phyloP scores from a whole-genome alignment of 805 yeast species.

The Ogataea dorogensis region DNA sequence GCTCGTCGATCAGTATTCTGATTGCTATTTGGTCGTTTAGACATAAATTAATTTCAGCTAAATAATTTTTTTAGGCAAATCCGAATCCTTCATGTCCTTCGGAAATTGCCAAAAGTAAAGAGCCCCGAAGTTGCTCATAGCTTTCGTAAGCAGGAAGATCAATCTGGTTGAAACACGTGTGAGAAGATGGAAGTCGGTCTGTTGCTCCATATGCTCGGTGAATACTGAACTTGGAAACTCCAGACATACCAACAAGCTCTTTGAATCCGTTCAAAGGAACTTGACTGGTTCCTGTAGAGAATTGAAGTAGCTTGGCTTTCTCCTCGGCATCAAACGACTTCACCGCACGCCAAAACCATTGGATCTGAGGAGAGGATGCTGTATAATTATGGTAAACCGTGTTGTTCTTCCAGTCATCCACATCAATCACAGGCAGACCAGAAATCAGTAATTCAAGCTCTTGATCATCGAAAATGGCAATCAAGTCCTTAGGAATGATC shows the following conservation, averaged over 20 bases:
- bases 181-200: constrained; percentile 90
- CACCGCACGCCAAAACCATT: constrained; percentile 98
- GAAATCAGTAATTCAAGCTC: constrained; percentile 89
- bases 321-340: constrained; percentile 92
- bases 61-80: constrained; percentile 45
- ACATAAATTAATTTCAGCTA: constrained; percentile 3
- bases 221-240: constrained; percentile 80
- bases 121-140: constrained; percentile 80
- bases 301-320: constrained; percentile 88
- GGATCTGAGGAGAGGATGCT: constrained; percentile 79
- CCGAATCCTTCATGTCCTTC: constrained; percentile 98
- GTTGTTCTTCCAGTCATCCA: constrained; percentile 92
- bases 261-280: constrained; percentile 94
- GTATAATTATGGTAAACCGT: constrained; percentile 80
- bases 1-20: constrained; percentile 1
- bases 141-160: constrained; percentile 91
- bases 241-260: constrained; percentile 84
- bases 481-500: constrained; percentile 77
- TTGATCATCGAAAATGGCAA: constrained; percentile 90
- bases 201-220: constrained; percentile 85
- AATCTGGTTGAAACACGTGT: constrained; percentile 94
- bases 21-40: constrained; percentile 3
- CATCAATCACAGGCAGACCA: constrained; percentile 95
- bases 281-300: constrained; percentile 95
- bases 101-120: constrained; percentile 78